Conservation (phyloP, 352 stramenopile genomes). For the Pythium catenulatum region DNA sequence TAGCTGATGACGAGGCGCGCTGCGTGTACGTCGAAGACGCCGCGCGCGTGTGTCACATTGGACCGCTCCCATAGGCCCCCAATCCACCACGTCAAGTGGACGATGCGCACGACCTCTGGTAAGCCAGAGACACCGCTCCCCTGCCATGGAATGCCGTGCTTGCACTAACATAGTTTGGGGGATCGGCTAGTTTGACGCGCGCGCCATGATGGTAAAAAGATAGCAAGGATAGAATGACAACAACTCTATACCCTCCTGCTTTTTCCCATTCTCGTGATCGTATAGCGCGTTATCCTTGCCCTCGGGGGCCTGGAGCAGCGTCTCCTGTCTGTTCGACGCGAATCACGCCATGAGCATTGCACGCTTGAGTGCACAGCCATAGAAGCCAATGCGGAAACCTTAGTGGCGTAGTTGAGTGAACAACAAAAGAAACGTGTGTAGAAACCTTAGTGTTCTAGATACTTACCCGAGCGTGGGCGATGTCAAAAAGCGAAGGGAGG, state of each 20-base stretch:
- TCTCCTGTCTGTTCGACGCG: neutral
- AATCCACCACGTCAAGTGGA: slow-evolving; percentile 22
- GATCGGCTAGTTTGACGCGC: neutral
- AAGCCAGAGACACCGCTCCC: neutral
- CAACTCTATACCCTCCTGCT: neutral
- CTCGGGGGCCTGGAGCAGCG: neutral
- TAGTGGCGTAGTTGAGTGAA: too few relatives aligned
- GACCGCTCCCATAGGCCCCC: neutral
- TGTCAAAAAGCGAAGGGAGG: too few relatives aligned
- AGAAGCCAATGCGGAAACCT: neutral
- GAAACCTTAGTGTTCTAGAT: neutral
- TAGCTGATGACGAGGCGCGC: neutral
- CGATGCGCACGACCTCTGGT: neutral
- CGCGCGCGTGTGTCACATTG: neutral
- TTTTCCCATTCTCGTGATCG: neutral
- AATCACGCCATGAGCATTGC: too few relatives aligned
- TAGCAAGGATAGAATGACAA: slow-evolving; percentile 4
- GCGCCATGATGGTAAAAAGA: neutral
- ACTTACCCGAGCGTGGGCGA: neutral
- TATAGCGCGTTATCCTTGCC: neutral
- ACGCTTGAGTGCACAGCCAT: neutral
- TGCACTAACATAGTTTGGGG: slow-evolving; percentile 6
- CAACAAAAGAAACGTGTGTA: neutral
- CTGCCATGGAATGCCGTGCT: neutral
- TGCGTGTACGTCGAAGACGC: neutral